Conservation (phyloP, 2,329 filamentous ascomycete species). For the Eurotiales sp. region DNA sequence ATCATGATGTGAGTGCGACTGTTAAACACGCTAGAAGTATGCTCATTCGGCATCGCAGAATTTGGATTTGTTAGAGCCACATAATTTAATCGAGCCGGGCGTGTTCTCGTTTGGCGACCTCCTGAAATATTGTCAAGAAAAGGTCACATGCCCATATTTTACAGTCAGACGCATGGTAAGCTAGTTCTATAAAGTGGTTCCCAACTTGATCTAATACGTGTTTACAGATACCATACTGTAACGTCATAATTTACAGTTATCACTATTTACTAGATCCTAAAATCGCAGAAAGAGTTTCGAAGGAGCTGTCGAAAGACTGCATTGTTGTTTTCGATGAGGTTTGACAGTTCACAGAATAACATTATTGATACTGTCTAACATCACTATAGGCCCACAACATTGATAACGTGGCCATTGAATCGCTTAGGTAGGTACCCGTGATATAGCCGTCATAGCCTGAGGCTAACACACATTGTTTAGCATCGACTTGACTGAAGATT, state of each 20-base stretch:
- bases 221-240: conserved; percentile 89
- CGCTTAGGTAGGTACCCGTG: conserved; percentile 34
- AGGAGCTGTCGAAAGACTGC: conserved; percentile 94
- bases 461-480: conserved; percentile 54
- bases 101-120: conserved; percentile 94
- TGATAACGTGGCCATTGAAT: conserved; percentile 98
- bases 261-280: conserved; percentile 97
- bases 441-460: not conserved
- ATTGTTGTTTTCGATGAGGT: conserved; percentile 95
- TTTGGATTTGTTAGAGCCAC: conserved; percentile 87
- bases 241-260: conserved; percentile 99
- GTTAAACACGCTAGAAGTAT: not conserved
- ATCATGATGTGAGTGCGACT: conserved; percentile 69
- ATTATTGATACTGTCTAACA: not conserved
- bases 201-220: conserved; percentile 12
- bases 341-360: not conserved
- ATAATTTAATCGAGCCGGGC: conserved; percentile 89
- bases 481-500: conserved; percentile 95
- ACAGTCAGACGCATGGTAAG: conserved; percentile 85
- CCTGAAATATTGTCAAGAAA: conserved; percentile 73
- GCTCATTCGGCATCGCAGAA: conserved; percentile 55
- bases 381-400: conserved; percentile 75
- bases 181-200: not conserved
- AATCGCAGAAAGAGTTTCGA: conserved; percentile 91
- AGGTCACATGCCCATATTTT: conserved; percentile 94